Evolutionary conservation across 1,139 yeast genomes (phyloP).

Genomic region (Diutina scorzettiae): DNA sequence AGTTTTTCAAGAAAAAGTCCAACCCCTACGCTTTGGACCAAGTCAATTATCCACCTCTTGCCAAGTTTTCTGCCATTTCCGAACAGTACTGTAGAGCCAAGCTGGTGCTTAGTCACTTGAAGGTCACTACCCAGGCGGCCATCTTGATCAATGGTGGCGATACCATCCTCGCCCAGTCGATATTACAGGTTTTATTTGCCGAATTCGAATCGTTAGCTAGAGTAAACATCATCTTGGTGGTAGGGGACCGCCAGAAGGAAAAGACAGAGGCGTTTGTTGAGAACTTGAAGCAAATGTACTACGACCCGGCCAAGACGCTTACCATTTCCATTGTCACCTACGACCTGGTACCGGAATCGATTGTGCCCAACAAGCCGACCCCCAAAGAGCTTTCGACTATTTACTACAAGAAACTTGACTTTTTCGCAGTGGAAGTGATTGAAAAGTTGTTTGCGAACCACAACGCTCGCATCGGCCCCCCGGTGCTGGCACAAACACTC

Average conservation of each 20-base stretch:
- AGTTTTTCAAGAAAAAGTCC: background rate
- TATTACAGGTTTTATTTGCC: slow-evolving; percentile 22
- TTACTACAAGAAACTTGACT: slow-evolving; percentile 28
- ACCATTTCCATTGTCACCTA: slow-evolving; percentile 20
- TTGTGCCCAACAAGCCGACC: slow-evolving; percentile 13
- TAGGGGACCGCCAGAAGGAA: slow-evolving; percentile 17
- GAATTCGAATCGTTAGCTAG: slow-evolving; percentile 11
- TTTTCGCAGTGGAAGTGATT: slow-evolving; percentile 28
- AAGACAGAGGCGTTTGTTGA: slow-evolving; percentile 15
- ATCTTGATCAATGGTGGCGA: slow-evolving; percentile 35
- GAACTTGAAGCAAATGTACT: background rate
- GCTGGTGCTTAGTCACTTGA: slow-evolving; percentile 19
- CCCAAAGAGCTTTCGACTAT: slow-evolving; percentile 26
- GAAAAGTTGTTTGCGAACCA: slow-evolving; percentile 19
- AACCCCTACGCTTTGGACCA: slow-evolving; percentile 6
- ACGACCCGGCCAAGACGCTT: slow-evolving; percentile 11
- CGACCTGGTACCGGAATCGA: slow-evolving; percentile 25
- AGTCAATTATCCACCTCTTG: slow-evolving; percentile 17
- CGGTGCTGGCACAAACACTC: slow-evolving; percentile 14
- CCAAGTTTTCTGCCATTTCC: slow-evolving; percentile 25
- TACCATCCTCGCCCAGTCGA: slow-evolving; percentile 26
- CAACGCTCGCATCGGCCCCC: slow-evolving; percentile 10
- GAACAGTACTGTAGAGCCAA: slow-evolving; percentile 29
- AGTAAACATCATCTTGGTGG: slow-evolving; percentile 21
- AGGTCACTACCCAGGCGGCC: slow-evolving; percentile 14